phyloP scores from a whole-genome alignment of 2,329 filamentous ascomycete genomes.

The Aureobasidium musti region DNA sequence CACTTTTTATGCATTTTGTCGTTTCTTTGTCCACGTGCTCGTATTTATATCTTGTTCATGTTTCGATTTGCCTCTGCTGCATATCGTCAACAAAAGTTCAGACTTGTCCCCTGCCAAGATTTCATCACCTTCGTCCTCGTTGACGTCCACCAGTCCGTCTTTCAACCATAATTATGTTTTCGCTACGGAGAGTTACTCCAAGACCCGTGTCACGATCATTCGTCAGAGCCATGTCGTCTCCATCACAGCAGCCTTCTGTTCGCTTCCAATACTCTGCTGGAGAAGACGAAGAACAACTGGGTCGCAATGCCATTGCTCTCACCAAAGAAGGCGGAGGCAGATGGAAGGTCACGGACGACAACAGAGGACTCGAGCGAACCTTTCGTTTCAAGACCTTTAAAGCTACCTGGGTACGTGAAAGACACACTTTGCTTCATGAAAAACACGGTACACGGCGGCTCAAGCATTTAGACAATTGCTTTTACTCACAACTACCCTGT shows the following conservation, averaged over 20 bases:
- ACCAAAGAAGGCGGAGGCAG: conserved; percentile 28
- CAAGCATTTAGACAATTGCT: not conserved
- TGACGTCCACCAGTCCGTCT: not conserved
- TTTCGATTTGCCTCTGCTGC: too few species aligned
- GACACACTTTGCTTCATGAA: not conserved
- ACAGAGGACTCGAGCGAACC: conserved; percentile 40
- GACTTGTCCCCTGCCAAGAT: conserved; percentile 10
- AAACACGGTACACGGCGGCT: not conserved
- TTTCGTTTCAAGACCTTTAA: conserved; percentile 47
- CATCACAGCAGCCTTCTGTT: not conserved
- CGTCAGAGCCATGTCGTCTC: conserved; percentile 10
- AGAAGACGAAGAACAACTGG: conserved; percentile 35
- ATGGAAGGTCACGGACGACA: conserved; percentile 41
- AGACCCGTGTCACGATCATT: not conserved
- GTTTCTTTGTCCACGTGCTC: conserved; percentile 1
- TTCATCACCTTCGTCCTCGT: not conserved
- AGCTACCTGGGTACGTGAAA: conserved; percentile 42
- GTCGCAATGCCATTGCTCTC: conserved; percentile 32
- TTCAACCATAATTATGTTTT: not conserved
- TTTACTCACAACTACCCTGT: not conserved
- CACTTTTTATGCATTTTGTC: conserved; percentile 26
- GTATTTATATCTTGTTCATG: not conserved
- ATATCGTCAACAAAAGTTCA: not conserved
- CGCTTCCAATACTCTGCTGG: conserved; percentile 18
- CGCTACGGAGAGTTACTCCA: not conserved